phyloP scores from a whole-genome alignment of 2,329 filamentous ascomycete species.

The Talaromyces sp. region DNA sequence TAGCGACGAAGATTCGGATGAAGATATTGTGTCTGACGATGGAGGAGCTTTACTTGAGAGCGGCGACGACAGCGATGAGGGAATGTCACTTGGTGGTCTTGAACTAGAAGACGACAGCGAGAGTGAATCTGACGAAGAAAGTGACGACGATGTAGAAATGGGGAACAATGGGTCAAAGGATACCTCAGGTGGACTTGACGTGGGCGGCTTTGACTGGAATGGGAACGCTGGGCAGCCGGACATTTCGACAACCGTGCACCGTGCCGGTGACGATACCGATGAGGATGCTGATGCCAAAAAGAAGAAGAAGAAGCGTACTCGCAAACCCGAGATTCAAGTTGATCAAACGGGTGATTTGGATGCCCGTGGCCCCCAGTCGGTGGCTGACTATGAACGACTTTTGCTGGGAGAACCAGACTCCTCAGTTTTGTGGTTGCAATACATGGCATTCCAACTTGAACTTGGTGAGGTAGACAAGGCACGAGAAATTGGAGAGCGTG shows the following conservation, averaged over 20 bases:
- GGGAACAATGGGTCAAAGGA: conserved; percentile 28
- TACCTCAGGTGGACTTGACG: conserved; percentile 56
- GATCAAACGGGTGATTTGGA: conserved; percentile 93
- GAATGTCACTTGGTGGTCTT: not conserved
- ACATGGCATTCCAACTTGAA: conserved; percentile 98
- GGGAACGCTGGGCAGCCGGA: conserved; percentile 47
- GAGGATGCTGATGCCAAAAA: conserved; percentile 37
- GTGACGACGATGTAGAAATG: conserved; percentile 43
- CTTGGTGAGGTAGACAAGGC: conserved; percentile 84
- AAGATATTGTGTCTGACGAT: conserved; percentile 28
- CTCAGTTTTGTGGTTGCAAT: conserved; percentile 89
- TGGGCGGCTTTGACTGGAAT: conserved; percentile 83
- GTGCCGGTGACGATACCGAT: conserved; percentile 43
- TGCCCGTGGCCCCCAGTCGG: conserved; percentile 77
- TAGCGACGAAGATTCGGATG: conserved; percentile 37
- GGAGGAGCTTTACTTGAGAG: conserved; percentile 25
- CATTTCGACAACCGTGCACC: conserved; percentile 46
- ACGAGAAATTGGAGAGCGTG: conserved; percentile 82
- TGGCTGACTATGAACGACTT: conserved; percentile 88
- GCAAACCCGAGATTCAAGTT: conserved; percentile 71
- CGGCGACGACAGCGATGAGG: conserved; percentile 29
- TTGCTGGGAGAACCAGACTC: conserved; percentile 88
- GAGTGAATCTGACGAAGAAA: conserved; percentile 39
- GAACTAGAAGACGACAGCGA: conserved; percentile 28
- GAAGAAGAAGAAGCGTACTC: conserved; percentile 68